A percentile compares a stretch with the other conserved stretches of the same genome.
phyloP scores from a whole-genome alignment of 2,329 filamentous ascomycete species.

The Zasmidium cellare region DNA sequence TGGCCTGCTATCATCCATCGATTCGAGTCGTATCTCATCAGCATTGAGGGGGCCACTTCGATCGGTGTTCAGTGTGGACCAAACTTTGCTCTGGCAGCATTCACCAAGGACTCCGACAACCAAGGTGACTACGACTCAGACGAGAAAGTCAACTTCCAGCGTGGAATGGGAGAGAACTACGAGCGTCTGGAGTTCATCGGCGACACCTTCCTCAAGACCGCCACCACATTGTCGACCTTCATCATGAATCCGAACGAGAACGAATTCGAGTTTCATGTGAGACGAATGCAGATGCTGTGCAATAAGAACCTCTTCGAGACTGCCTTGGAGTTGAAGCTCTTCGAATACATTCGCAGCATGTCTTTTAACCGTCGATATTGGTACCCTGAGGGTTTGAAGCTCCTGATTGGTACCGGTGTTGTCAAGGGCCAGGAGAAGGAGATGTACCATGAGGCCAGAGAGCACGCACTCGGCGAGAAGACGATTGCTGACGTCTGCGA shows the following conservation, averaged over 20 bases:
- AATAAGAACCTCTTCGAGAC: constrained; percentile 85
- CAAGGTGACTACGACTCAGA: constrained; percentile 66
- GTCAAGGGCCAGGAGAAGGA: constrained; percentile 44
- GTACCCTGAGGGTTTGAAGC: constrained; percentile 79
- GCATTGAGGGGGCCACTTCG: constrained; percentile 68
- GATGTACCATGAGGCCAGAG: constrained; percentile 41
- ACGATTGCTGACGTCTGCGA: constrained; percentile 82
- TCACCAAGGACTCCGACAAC: constrained; percentile 91
- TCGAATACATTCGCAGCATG: constrained; percentile 79
- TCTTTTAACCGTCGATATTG: constrained; percentile 78
- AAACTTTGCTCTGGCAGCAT: constrained; percentile 75
- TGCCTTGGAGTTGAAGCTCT: constrained; percentile 65
- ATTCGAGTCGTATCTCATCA: constrained; percentile 78
- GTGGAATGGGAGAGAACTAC: constrained; percentile 91
- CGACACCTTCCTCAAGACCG: constrained; percentile 93
- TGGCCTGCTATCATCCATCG: constrained; percentile 84
- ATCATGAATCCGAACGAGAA: constrained; percentile 72
- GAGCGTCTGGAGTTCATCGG: constrained; percentile 92
- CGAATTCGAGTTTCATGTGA: constrained; percentile 86
- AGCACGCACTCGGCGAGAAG: constrained; percentile 79
- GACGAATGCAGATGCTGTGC: constrained; percentile 86
- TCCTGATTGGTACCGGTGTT: constrained; percentile 62
- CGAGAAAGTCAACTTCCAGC: constrained; percentile 71
- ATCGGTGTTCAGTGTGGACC: constrained; percentile 66
- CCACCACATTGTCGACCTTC: constrained; percentile 84